Percentiles rank a stretch among this genome's conserved stretches.
These are phyloP conservation scores for Ogataea nonfermentans DNA, from an alignment of 805 yeast genomes.

Conservation along the genomic window DNA sequence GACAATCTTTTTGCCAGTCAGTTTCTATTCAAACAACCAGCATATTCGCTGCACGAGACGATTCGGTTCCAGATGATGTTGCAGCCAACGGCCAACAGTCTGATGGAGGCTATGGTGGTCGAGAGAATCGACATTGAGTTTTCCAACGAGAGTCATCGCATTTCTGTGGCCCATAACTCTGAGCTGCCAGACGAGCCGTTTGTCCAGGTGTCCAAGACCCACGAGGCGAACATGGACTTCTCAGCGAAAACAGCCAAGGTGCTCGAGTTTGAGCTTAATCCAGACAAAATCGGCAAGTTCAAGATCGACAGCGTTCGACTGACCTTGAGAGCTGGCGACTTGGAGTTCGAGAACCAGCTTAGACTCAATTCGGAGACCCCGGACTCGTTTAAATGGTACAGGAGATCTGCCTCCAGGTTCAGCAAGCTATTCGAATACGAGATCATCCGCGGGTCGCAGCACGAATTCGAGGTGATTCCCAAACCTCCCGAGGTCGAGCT, in stretches of 20 bases:
- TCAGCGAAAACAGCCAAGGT: constrained; percentile 13
- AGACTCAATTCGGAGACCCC: constrained; percentile 2
- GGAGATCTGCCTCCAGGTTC: constrained; percentile 12
- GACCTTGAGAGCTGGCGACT: constrained; percentile 10
- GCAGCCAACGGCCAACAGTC: constrained; percentile 26
- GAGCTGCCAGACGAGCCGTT: constrained; percentile 6
- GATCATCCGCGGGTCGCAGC: constrained; percentile 14
- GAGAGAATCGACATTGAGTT: constrained; percentile 23
- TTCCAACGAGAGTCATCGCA: constrained; percentile 14
- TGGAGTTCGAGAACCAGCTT: constrained; percentile 19
- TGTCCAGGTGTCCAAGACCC: constrained; percentile 2
- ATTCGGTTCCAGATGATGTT: constrained; percentile 34
- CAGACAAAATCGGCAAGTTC: constrained; percentile 28
- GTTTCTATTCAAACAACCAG: constrained; percentile 18
- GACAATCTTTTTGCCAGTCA: constrained; percentile 21
- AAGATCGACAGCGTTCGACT: constrained; percentile 21
- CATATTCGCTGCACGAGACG: constrained; percentile 22
- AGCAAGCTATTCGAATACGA: constrained; percentile 16
- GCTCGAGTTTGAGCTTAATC: constrained; percentile 20
- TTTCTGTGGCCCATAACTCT: constrained; percentile 17
- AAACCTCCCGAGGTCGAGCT: constrained; percentile 37
- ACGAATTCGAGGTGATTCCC: constrained; percentile 36
- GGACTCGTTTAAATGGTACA: constrained; percentile 18
- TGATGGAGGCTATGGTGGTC: constrained; percentile 19
- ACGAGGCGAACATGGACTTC: constrained; percentile 20